Evolutionary conservation across 179 eudicot species (phyloP).

Genomic region (Silene noctiflora): DNA sequence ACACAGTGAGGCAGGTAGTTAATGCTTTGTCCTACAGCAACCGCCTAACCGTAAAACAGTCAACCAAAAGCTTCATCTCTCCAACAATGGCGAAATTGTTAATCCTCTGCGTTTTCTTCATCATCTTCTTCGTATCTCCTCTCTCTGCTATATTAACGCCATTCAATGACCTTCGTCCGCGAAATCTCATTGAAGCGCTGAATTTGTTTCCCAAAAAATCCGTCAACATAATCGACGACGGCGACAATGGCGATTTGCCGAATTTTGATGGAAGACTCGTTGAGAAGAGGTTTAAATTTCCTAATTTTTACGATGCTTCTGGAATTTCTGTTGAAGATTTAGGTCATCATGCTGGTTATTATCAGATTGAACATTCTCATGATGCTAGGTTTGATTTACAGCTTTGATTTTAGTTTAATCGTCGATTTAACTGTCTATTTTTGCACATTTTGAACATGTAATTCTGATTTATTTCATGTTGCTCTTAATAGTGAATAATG

Average conservation of each 20-base stretch:
- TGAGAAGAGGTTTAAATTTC: constrained; percentile 51
- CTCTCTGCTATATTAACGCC: constrained; percentile 25
- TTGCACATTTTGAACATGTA: not conserved
- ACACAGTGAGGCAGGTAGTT: not conserved
- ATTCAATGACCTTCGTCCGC: constrained; percentile 25
- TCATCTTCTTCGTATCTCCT: constrained; percentile 30
- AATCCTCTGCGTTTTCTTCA: constrained; percentile 25
- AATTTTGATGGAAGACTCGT: constrained; percentile 34
- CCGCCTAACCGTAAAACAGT: not conserved
- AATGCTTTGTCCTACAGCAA: not conserved
- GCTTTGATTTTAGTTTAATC: not conserved
- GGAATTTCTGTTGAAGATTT: constrained; percentile 46
- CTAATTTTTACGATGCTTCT: constrained; percentile 34
- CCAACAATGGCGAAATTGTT: constrained; percentile 26
- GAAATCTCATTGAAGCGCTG: constrained; percentile 56
- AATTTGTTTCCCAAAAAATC: constrained; percentile 64
- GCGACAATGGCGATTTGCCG: not conserved
- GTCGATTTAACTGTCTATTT: not conserved
- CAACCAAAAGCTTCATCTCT: not conserved
- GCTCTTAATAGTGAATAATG: not conserved
- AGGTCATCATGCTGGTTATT: constrained; percentile 75
- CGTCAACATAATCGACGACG: constrained; percentile 40
- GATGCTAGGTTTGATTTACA: constrained; percentile 45
- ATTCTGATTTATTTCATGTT: not conserved
- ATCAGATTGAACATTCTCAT: constrained; percentile 47